phyloP scores from a whole-genome alignment of 2,329 filamentous ascomycete genomes.

The Geosmithia flava region DNA sequence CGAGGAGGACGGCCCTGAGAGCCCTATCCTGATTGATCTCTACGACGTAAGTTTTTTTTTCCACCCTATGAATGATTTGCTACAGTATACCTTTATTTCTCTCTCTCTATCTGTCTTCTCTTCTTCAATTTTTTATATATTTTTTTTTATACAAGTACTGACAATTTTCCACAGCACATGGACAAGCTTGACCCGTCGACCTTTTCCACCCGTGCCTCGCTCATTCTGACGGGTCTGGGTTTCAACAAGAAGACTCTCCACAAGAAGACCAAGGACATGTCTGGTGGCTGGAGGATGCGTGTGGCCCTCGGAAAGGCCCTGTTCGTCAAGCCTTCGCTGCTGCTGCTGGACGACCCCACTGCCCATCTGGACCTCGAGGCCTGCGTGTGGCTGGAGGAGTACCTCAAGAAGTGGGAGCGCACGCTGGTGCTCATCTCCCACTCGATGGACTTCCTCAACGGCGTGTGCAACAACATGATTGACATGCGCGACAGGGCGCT shows the following conservation, averaged over 20 bases:
- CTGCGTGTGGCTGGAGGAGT: conserved; percentile 99
- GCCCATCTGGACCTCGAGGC: conserved; percentile 99
- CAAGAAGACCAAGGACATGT: conserved; percentile 99
- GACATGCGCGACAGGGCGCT: conserved; percentile 89
- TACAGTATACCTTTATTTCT: conserved; percentile 2
- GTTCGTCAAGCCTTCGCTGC: conserved; percentile 92
- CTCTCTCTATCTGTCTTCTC: not conserved
- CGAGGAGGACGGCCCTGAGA: conserved; percentile 86
- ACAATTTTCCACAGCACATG: conserved; percentile 56
- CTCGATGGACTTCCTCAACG: conserved; percentile 98
- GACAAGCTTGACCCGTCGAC: conserved; percentile 98
- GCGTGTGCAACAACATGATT: conserved; percentile 96
- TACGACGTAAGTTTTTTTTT: conserved; percentile 67
- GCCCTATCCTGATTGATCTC: conserved; percentile 78
- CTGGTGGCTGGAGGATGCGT: conserved; percentile 99
- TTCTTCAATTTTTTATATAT: not conserved
- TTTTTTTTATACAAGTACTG: not conserved
- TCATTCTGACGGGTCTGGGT: conserved; percentile 95
- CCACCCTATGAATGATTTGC: too few relatives aligned
- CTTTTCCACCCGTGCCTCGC: conserved; percentile 86
- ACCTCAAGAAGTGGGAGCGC: conserved; percentile 98
- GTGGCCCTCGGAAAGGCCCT: conserved; percentile 94
- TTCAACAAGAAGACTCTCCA: conserved; percentile 98
- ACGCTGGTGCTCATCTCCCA: conserved; percentile 95
- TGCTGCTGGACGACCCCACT: conserved; percentile 95